Percentiles rank a stretch among this genome's conserved stretches.
Evolutionary conservation across 805 yeast genomes (phyloP).

Genomic region (Saturnispora gosingensis): DNA sequence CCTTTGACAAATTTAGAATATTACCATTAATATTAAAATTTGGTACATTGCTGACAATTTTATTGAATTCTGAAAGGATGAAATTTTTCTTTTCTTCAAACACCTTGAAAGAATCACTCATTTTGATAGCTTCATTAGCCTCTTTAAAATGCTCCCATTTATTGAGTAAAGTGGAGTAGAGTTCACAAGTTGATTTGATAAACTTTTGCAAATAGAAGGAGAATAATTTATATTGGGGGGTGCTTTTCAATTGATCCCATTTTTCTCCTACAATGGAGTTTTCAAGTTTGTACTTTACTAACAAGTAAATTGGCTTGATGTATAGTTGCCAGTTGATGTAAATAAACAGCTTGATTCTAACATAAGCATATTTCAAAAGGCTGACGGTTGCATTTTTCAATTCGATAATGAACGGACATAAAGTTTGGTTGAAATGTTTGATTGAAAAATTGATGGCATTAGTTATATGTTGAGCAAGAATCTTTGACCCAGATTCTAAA

Average conservation of each 20-base stretch:
- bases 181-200: conserved; percentile 4
- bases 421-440: neutral
- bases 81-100: conserved; percentile 27
- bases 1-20: conserved; percentile 2
- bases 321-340: conserved; percentile 19
- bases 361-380: conserved; percentile 5
- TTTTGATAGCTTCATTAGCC: conserved; percentile 18
- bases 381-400: conserved; percentile 1
- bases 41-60: conserved; percentile 16
- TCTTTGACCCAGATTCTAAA: conserved; percentile 6
- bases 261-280: conserved; percentile 18
- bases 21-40: conserved; percentile 9
- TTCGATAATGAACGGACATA: conserved; percentile 13
- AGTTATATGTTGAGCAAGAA: neutral
- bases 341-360: conserved; percentile 9
- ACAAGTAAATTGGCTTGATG: conserved; percentile 16
- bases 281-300: conserved; percentile 9
- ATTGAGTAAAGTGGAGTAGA: conserved; percentile 9
- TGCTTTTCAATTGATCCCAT: conserved; percentile 9
- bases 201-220: conserved; percentile 4
- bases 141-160: conserved; percentile 13
- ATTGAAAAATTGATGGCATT: conserved; percentile 1
- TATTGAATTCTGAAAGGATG: conserved; percentile 24
- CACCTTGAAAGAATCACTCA: conserved; percentile 20
- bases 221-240: conserved; percentile 9